Conservation (phyloP, 176 grass and related monocot genomes). For the Bromus sterilis region DNA sequence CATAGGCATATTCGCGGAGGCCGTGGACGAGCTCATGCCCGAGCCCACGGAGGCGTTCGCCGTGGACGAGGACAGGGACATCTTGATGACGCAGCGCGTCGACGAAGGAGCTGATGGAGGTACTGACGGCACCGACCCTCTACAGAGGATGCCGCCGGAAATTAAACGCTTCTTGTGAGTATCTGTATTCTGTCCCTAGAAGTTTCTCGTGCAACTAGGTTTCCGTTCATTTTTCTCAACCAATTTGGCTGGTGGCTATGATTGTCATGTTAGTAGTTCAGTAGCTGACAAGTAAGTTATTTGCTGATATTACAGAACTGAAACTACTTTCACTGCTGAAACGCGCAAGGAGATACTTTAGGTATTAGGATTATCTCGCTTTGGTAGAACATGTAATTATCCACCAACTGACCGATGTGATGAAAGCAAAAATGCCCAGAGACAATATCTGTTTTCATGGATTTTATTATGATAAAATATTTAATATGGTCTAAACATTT, state of each 20-base stretch:
- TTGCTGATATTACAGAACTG: neutral
- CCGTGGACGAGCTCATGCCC: conserved; percentile 89
- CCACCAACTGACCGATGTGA: neutral
- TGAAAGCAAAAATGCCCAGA: neutral
- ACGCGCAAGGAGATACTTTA: neutral
- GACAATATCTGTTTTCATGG: neutral
- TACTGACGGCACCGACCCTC: conserved; percentile 43
- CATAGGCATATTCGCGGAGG: conserved; percentile 68
- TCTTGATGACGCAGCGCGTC: conserved; percentile 95
- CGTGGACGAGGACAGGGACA: conserved; percentile 83
- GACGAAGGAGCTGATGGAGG: conserved; percentile 58
- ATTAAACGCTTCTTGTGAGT: conserved; percentile 98
- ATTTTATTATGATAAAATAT: neutral
- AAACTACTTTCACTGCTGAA: neutral
- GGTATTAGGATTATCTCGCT: neutral
- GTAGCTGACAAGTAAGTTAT: neutral
- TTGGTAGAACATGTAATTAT: neutral
- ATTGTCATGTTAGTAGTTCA: neutral
- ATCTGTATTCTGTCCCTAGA: neutral
- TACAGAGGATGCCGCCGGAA: conserved; percentile 88
- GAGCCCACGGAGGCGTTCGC: conserved; percentile 82
- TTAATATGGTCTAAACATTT: neutral
- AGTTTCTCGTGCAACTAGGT: neutral
- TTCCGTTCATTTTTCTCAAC: neutral
- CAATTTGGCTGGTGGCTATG: neutral